A percentile compares a stretch with the other conserved stretches of the same genome.
phyloP scores from a whole-genome alignment of 306 rosid genomes.

The Sechiopsis laciniata region DNA sequence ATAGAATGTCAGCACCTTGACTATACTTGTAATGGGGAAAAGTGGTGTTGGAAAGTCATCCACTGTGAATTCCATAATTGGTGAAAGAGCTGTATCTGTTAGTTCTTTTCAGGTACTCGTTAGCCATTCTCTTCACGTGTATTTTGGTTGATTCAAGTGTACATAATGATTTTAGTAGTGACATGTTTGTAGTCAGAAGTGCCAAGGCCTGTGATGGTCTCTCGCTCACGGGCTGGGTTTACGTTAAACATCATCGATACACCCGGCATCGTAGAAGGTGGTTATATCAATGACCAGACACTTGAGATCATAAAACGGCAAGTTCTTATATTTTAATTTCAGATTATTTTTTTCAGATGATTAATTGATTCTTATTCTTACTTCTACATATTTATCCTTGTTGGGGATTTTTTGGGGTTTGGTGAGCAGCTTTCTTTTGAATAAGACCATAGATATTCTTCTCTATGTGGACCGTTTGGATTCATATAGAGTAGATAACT shows the following conservation, averaged over 20 bases:
- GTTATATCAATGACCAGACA: slow-evolving; percentile 71
- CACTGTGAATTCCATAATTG: slow-evolving; percentile 79
- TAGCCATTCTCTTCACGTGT: background rate
- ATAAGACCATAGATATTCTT: slow-evolving; percentile 89
- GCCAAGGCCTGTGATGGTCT: slow-evolving; percentile 76
- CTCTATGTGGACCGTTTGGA: slow-evolving; percentile 94
- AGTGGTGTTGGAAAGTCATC: slow-evolving; percentile 97
- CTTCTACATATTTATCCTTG: slow-evolving; percentile 14
- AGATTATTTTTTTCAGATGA: background rate
- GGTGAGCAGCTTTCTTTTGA: slow-evolving; percentile 67
- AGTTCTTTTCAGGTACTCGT: slow-evolving; percentile 79
- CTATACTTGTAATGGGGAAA: slow-evolving; percentile 96
- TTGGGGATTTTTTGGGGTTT: slow-evolving; percentile 2
- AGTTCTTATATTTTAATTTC: background rate
- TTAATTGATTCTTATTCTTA: background rate
- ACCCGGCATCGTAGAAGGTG: slow-evolving; percentile 98
- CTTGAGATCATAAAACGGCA: slow-evolving; percentile 73
- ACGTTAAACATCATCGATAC: slow-evolving; percentile 85
- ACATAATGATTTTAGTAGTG: slow-evolving; percentile 12
- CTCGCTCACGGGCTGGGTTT: slow-evolving; percentile 81
- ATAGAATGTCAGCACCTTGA: slow-evolving; percentile 78
- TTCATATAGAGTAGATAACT: slow-evolving; percentile 81
- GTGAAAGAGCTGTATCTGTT: slow-evolving; percentile 79
- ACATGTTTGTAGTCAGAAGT: slow-evolving; percentile 60
- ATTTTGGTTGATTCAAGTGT: slow-evolving; percentile 9